A percentile compares a stretch with the other conserved stretches of the same genome.
phyloP scores from a whole-genome alignment of 169 alveolate genomes.

The Blepharisma undulans region DNA sequence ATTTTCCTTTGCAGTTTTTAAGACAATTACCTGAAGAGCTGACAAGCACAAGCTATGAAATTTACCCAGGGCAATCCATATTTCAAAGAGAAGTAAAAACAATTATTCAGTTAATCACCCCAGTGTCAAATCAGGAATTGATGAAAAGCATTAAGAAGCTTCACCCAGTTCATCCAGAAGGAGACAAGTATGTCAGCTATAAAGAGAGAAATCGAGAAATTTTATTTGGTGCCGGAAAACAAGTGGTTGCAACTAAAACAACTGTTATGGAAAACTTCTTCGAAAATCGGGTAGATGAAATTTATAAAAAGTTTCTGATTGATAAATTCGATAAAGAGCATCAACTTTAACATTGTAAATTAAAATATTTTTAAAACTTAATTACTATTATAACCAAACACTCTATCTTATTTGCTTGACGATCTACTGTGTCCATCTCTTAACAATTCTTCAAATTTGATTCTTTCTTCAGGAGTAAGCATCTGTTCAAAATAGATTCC shows the following conservation, averaged over 20 bases:
- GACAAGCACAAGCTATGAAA: neutral
- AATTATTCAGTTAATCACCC: constrained; percentile 6
- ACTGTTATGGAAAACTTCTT: neutral
- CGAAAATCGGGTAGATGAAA: neutral
- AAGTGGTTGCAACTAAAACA: neutral
- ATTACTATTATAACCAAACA: neutral
- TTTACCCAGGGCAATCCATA: constrained; percentile 1
- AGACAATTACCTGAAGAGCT: neutral
- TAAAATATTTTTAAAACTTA: neutral
- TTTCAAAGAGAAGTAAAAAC: constrained; percentile 19
- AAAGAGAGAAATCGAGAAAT: neutral
- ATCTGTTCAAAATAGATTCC: neutral
- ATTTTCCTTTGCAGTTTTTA: constrained; percentile 13
- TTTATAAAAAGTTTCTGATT: neutral
- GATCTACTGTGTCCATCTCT: neutral
- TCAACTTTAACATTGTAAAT: neutral
- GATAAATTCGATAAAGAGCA: neutral
- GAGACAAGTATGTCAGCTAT: neutral
- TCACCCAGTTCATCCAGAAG: neutral
- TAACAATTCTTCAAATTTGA: neutral
- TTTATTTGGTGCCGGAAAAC: neutral
- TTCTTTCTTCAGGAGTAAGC: neutral
- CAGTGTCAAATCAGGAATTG: neutral
- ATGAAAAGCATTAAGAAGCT: neutral
- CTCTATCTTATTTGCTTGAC: neutral